Conservation (phyloP, 805 yeast genomes). For the Zygoascus flipseniorum region DNA sequence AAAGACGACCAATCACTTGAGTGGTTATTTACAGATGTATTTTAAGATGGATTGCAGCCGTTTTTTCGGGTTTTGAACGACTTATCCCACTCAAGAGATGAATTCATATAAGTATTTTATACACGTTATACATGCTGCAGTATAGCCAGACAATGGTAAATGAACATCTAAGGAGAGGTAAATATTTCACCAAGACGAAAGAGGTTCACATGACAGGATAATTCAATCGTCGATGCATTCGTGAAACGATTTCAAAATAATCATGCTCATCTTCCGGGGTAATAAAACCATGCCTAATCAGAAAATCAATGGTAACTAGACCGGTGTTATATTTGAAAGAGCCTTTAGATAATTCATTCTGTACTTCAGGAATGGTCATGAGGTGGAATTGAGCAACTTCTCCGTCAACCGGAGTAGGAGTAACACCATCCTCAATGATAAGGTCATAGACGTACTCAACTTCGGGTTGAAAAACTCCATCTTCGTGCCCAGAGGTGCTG, state of each 20-base stretch:
- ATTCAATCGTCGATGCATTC: conserved; percentile 62
- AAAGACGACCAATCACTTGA: background rate
- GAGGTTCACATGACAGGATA: conserved; percentile 42
- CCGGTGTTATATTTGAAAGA: conserved; percentile 91
- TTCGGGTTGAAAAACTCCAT: conserved; percentile 78
- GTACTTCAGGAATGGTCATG: conserved; percentile 51
- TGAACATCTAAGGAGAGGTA: no score
- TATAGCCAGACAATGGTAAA: no score
- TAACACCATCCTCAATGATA: conserved; percentile 36
- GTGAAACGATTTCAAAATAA: conserved; percentile 48
- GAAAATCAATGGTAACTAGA: conserved; percentile 67
- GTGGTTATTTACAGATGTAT: background rate
- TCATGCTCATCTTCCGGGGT: conserved; percentile 59
- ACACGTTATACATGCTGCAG: no score
- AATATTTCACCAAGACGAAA: background rate
- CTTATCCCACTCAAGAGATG: no score
- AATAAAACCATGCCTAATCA: conserved; percentile 74
- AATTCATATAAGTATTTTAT: no score
- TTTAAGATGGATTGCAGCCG: background rate
- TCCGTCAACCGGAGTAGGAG: conserved; percentile 57
- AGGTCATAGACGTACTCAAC: conserved; percentile 76
- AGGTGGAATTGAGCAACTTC: conserved; percentile 71
- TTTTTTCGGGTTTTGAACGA: no score
- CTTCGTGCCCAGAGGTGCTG: conserved; percentile 18
- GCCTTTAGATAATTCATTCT: conserved; percentile 39